Percentiles rank a stretch among this genome's conserved stretches.
phyloP scores from a whole-genome alignment of 2,329 filamentous ascomycete species.

The Colletotrichum melonis region DNA sequence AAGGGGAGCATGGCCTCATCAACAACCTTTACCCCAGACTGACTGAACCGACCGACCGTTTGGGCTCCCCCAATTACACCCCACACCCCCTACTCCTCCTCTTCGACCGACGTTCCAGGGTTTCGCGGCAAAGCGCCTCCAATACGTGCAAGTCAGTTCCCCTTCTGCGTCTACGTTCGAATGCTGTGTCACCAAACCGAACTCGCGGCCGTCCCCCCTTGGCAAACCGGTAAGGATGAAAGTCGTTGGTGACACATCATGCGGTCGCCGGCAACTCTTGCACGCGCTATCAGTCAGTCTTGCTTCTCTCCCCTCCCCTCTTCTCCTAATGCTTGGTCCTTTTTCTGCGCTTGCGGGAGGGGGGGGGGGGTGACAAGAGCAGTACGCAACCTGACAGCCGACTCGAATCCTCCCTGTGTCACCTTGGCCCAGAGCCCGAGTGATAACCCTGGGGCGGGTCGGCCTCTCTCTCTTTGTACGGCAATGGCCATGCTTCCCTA shows the following conservation, averaged over 20 bases:
- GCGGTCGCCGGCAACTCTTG: background rate
- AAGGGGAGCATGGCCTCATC: background rate
- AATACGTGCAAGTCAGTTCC: background rate
- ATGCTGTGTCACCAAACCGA: background rate
- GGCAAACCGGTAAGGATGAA: background rate
- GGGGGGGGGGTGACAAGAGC: too few relatives aligned
- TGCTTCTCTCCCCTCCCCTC: too few relatives aligned
- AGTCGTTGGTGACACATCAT: background rate
- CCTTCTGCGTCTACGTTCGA: background rate
- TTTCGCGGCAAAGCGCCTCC: background rate
- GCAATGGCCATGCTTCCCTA: conserved; percentile 6
- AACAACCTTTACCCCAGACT: background rate
- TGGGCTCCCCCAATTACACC: background rate
- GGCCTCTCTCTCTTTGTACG: background rate
- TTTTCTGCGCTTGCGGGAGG: background rate
- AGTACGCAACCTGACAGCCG: background rate
- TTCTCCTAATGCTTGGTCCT: background rate
- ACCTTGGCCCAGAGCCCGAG: background rate
- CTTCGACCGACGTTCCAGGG: background rate
- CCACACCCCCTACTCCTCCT: background rate
- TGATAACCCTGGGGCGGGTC: background rate
- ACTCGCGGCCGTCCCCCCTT: background rate
- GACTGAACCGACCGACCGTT: background rate
- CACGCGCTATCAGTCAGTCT: background rate
- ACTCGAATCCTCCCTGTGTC: conserved; percentile 2